Evolutionary conservation across 2,329 filamentous ascomycete species (phyloP).

Genomic region (Geoglossum cookeanum): DNA sequence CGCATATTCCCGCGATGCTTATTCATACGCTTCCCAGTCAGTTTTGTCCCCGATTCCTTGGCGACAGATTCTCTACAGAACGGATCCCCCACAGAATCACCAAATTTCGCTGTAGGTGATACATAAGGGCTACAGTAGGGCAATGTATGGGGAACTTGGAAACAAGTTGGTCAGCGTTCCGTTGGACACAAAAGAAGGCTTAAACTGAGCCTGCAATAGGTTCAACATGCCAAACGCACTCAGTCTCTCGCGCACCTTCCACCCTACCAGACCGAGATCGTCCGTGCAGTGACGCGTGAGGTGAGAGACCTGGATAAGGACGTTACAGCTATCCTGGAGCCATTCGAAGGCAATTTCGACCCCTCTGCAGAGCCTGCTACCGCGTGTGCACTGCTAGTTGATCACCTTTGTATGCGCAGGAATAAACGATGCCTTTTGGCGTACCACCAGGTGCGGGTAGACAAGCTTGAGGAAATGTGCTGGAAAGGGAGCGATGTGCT

Average conservation of each 20-base stretch:
- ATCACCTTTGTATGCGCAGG: constrained; percentile 84
- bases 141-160: constrained; percentile 75
- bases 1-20: neutral
- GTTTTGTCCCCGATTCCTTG: too few species aligned
- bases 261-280: constrained; percentile 79
- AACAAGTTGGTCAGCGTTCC: constrained; percentile 52
- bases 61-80: too few species aligned
- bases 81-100: too few species aligned
- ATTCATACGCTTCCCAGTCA: too few species aligned
- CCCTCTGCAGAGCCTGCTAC: constrained; percentile 64
- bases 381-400: constrained; percentile 75
- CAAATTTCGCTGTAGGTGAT: too few species aligned
- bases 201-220: constrained; percentile 31
- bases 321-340: constrained; percentile 57
- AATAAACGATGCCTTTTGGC: constrained; percentile 92
- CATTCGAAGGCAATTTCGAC: constrained; percentile 71
- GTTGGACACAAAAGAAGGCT: neutral
- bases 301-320: constrained; percentile 86
- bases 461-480: constrained; percentile 83
- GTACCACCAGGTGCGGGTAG: constrained; percentile 76
- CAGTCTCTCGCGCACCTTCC: constrained; percentile 73
- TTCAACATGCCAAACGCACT: constrained; percentile 88
- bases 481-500: constrained; percentile 78
- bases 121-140: too few species aligned
- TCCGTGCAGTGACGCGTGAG: constrained; percentile 74